phyloP scores from a whole-genome alignment of 495 filamentous ascomycete genomes.

The Friedmanniomyces endolithicus region DNA sequence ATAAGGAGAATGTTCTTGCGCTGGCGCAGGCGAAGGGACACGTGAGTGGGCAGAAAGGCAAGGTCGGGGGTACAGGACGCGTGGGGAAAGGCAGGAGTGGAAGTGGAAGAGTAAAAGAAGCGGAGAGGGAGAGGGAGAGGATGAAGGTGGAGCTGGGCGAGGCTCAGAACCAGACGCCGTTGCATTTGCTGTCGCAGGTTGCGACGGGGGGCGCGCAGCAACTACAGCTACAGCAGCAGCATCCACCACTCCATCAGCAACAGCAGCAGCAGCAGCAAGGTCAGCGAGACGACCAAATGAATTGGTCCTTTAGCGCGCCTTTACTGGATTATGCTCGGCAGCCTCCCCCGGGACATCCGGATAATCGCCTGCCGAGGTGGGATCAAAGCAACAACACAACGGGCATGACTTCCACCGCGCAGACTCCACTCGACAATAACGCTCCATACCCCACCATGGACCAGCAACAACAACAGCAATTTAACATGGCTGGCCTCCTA shows the following conservation, averaged over 20 bases:
- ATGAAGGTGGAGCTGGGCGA: not conserved
- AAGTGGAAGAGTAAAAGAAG: not conserved
- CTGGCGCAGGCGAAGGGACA: not conserved
- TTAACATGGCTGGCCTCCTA: not conserved
- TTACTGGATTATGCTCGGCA: not conserved
- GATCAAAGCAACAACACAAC: not conserved
- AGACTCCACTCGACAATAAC: not conserved
- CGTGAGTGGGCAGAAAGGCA: no score
- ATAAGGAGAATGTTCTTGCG: slow-evolving; percentile 27
- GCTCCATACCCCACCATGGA: not conserved
- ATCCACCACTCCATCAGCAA: not conserved
- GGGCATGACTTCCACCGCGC: not conserved
- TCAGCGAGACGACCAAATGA: not conserved
- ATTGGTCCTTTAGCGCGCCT: slow-evolving; percentile 15
- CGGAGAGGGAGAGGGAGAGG: not conserved
- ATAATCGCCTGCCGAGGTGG: not conserved
- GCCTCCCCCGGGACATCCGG: not conserved
- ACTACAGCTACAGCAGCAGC: not conserved
- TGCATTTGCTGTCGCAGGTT: slow-evolving; percentile 18
- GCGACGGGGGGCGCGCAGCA: slow-evolving; percentile 4
- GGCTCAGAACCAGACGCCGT: slow-evolving; percentile 8
- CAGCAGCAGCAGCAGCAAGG: not conserved
- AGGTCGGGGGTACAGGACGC: not conserved
- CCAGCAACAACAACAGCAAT: not conserved
- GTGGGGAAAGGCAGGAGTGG: not conserved